Evolutionary conservation across 2,329 filamentous ascomycete species (phyloP).

Genomic region (Aspergillus fischeri): DNA sequence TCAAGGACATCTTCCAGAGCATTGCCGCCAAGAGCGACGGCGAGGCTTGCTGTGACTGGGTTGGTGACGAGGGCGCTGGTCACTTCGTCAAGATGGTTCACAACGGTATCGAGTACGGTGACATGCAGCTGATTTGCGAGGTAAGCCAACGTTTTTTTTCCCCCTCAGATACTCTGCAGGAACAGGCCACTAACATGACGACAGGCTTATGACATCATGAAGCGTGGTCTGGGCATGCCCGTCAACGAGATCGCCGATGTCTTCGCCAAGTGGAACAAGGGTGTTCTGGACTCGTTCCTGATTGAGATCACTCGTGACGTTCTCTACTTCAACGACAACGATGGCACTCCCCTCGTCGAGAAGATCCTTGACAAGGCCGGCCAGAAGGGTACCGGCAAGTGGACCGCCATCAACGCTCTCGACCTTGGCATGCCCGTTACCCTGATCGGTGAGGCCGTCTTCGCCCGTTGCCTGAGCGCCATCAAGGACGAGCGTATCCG

Average conservation of each 20-base stretch:
- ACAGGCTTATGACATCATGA: slow-evolving; percentile 99
- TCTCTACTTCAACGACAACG: slow-evolving; percentile 96
- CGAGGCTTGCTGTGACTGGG: slow-evolving; percentile 99
- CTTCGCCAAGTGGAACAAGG: slow-evolving; percentile 95
- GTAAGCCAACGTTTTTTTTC: slow-evolving; percentile 48
- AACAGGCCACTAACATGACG: neutral
- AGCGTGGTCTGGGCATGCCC: slow-evolving; percentile 85
- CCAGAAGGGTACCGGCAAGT: slow-evolving; percentile 99
- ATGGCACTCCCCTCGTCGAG: slow-evolving; percentile 85
- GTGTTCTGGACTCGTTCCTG: slow-evolving; percentile 97
- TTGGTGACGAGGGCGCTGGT: slow-evolving; percentile 97
- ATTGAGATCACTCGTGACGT: slow-evolving; percentile 99
- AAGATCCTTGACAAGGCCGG: slow-evolving; percentile 98
- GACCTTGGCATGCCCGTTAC: slow-evolving; percentile 99
- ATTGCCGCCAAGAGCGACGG: slow-evolving; percentile 96
- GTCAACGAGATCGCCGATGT: slow-evolving; percentile 96
- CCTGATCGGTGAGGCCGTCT: slow-evolving; percentile 94
- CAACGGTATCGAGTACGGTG: slow-evolving; percentile 99
- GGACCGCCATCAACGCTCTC: slow-evolving; percentile 98
- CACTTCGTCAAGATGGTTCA: slow-evolving; percentile 99
- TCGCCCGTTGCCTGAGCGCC: slow-evolving; percentile 87
- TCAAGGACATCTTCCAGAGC: slow-evolving; percentile 98
- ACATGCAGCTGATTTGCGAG: slow-evolving; percentile 99
- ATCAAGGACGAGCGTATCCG: slow-evolving; percentile 89
- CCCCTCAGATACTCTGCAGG: too few relatives aligned